These are phyloP conservation scores for Entelexis paramagnoliae DNA, from an alignment of 1,139 yeast species.

Conservation along the genomic window DNA sequence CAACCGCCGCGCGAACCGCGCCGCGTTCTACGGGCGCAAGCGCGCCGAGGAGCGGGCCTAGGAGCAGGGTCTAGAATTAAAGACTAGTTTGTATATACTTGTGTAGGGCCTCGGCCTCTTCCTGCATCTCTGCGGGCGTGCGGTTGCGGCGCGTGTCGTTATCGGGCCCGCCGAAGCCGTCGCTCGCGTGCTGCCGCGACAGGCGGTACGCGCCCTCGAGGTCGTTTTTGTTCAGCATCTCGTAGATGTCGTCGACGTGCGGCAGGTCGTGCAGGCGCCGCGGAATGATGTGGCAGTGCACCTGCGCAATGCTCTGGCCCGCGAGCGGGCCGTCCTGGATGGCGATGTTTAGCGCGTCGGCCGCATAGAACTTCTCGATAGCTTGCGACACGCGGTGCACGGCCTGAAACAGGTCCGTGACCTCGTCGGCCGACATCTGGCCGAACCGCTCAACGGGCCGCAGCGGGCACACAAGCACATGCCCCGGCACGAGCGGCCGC, in stretches of 20 bases:
- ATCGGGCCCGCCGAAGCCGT: constrained; percentile 36
- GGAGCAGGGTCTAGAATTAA: neutral
- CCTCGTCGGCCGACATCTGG: constrained; percentile 62
- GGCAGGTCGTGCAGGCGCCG: constrained; percentile 50
- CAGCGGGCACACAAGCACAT: constrained; percentile 72
- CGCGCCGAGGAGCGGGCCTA: constrained; percentile 33
- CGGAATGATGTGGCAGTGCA: constrained; percentile 89
- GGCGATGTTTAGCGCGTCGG: constrained; percentile 76
- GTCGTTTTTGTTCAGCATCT: constrained; percentile 46
- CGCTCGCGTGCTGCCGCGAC: constrained; percentile 27
- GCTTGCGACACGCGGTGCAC: constrained; percentile 62
- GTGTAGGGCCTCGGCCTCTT: constrained; percentile 48
- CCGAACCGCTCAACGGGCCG: constrained; percentile 54
- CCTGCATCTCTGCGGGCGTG: constrained; percentile 48
- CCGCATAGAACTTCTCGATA: constrained; percentile 53
- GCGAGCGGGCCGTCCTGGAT: constrained; percentile 95
- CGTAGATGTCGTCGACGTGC: constrained; percentile 60
- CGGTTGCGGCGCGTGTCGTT: constrained; percentile 46
- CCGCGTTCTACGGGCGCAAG: constrained; percentile 48
- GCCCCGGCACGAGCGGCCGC: constrained; percentile 87
- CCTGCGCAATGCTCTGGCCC: constrained; percentile 88
- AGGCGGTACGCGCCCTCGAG: constrained; percentile 33
- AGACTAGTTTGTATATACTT: constrained; percentile 15
- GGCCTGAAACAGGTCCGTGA: constrained; percentile 64
- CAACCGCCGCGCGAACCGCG: constrained; percentile 56